These are phyloP conservation scores for Lasiodiplodia citricola DNA, from an alignment of 2,329 filamentous ascomycete species.

Conservation along the genomic window DNA sequence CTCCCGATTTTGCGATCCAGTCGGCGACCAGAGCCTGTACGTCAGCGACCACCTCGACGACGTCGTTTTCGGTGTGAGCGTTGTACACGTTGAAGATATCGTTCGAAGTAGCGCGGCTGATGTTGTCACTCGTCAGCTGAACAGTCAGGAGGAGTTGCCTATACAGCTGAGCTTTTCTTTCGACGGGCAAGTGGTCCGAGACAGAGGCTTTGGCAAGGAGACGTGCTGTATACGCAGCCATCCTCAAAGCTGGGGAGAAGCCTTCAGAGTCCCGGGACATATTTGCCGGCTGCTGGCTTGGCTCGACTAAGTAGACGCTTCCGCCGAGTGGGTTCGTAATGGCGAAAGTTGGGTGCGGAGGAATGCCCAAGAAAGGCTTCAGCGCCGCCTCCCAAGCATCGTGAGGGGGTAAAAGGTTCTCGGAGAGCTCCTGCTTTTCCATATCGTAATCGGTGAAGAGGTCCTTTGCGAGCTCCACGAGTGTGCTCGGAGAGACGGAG, in stretches of 20 bases:
- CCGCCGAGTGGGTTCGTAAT: conserved; percentile 77
- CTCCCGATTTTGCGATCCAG: conserved; percentile 42
- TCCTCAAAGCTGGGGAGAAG: conserved; percentile 74
- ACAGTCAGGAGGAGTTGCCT: conserved; percentile 59
- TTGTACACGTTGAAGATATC: conserved; percentile 56
- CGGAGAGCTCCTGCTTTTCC: neutral
- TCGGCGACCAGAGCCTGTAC: conserved; percentile 54
- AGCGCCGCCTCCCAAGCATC: conserved; percentile 71
- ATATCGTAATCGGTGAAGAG: conserved; percentile 44
- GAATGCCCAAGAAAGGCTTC: conserved; percentile 56
- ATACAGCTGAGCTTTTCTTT: conserved; percentile 49
- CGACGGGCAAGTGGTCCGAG: conserved; percentile 39
- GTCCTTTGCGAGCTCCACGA: conserved; percentile 61
- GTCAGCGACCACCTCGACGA: conserved; percentile 58
- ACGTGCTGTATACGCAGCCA: conserved; percentile 71
- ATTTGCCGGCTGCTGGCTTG: conserved; percentile 31
- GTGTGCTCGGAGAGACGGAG: conserved; percentile 57
- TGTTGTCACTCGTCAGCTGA: conserved; percentile 64
- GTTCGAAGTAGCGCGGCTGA: conserved; percentile 62
- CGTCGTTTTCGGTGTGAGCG: conserved; percentile 58
- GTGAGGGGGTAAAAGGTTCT: conserved; percentile 65
- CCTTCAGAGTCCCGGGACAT: conserved; percentile 69
- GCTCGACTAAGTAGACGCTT: conserved; percentile 66
- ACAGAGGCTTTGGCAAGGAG: conserved; percentile 57
- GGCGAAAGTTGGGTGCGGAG: conserved; percentile 68